Base-by-base conservation (phyloP, 2,329 filamentous ascomycete genomes). In the Cadophora luteo-olivacea region DNA sequence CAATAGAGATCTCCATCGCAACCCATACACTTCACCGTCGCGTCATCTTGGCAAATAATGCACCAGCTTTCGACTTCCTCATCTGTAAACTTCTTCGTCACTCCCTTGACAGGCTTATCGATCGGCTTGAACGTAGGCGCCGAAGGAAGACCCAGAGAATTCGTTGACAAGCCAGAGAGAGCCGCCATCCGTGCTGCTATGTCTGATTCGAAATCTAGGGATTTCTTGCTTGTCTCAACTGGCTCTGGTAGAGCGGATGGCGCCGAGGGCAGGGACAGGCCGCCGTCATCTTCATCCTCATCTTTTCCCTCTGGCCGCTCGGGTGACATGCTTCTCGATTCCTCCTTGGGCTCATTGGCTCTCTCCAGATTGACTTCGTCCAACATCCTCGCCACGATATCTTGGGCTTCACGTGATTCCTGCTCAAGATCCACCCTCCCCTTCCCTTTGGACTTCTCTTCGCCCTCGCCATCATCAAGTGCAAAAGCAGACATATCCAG, bases 41-140 rank as follows among this genome's bases (percentile, higher is more conserved):
- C 92, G 75, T 96, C 91, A 68, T 93, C 92, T 58, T 91, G 88
- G 77, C 93, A 97, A 11, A 96, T 93, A 38, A 90, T 86, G 78
- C 93, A 97, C 92, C 92, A 97, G 0, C 85, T 87, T 52, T 90
- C 88, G 70, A 90, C 84, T 74, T 95, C 92, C 41, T 91, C 89
- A 73, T 94, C 90, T 0, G 89, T 87, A 76, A 85, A 88, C 60
- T 73, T 74, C 65, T 74, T 75, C 58, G 68, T 66, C 9, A 61
- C 60, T 0, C 60, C 66, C 6, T 66, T 69, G 2, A 64, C 49
- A 7, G 67, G 65, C 57, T 73, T 75, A 38, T 68, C 68, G 8
- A 69, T 51, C 2, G 75, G 77, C 52, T 72, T 73, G 45, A 72
- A 74, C 0, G 73, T 77, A 4, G 77, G 77, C 7, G 74, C 77